phyloP scores from a whole-genome alignment of 441 rosid species.

The Cnidoscolus chayamansa region DNA sequence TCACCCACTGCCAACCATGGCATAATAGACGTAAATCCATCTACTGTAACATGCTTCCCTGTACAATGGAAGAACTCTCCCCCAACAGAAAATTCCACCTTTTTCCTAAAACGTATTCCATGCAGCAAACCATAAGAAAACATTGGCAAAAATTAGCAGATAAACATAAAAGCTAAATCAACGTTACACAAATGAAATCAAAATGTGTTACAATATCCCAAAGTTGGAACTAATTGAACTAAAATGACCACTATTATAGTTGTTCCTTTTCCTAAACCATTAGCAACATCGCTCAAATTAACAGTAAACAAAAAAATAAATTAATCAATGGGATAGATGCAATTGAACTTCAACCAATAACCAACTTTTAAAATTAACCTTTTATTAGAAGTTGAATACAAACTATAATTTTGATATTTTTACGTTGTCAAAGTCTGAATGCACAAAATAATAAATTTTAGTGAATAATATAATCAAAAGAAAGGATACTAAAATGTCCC shows the following conservation, averaged over 20 bases:
- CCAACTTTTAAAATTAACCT: no score
- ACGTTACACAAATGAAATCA: neutral
- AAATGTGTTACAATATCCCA: neutral
- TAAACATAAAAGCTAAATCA: neutral
- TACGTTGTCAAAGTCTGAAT: no score
- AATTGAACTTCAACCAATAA: no score
- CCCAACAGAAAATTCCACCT: slow-evolving; percentile 69
- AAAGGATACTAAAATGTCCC: neutral
- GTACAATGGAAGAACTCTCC: slow-evolving; percentile 78
- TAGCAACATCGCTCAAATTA: no score
- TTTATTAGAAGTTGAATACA: no score
- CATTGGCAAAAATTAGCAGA: neutral
- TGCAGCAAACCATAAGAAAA: neutral
- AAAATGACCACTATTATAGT: neutral
- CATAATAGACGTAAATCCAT: slow-evolving; percentile 83
- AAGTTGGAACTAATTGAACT: neutral
- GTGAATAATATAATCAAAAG: no score
- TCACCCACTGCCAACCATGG: slow-evolving; percentile 86
- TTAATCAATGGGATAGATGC: no score
- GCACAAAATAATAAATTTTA: no score
- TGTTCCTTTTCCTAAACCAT: no score
- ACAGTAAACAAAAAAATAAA: no score
- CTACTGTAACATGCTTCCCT: slow-evolving; percentile 55
- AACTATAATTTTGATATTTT: no score
- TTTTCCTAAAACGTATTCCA: slow-evolving; percentile 50